Percentiles rank a stretch among this genome's conserved stretches.
These are phyloP conservation scores for Penicillium frequentans DNA, from an alignment of 2,329 filamentous ascomycete genomes.

Conservation along the genomic window DNA sequence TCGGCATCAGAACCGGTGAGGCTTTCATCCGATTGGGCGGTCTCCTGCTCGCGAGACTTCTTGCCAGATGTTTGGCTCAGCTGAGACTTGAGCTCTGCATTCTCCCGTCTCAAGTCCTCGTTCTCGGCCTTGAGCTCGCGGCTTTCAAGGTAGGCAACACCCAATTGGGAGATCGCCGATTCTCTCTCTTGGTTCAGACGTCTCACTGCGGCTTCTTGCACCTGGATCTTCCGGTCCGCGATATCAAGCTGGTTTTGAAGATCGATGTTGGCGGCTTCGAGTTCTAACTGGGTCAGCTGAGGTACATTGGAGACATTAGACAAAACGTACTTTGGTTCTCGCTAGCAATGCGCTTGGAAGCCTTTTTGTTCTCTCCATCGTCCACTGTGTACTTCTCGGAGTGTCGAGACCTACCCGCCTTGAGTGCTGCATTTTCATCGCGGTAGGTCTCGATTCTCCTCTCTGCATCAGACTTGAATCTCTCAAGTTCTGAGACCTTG, in stretches of 20 bases:
- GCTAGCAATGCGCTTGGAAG: constrained; percentile 28
- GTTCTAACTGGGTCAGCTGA: constrained; percentile 27
- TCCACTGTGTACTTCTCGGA: constrained; percentile 45
- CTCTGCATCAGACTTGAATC: constrained; percentile 54
- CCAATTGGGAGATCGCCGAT: constrained; percentile 57
- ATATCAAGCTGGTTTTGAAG: constrained; percentile 57
- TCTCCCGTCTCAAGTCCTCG: constrained; percentile 38
- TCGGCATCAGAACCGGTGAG: constrained; percentile 27
- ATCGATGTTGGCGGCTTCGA: constrained; percentile 55
- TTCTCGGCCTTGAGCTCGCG: constrained; percentile 47
- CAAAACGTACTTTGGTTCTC: constrained; percentile 41
- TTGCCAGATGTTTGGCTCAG: constrained; percentile 28
- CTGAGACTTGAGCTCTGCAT: constrained; percentile 39
- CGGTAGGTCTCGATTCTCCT: constrained; percentile 53
- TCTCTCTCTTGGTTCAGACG: constrained; percentile 58
- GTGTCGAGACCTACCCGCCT: constrained; percentile 40
- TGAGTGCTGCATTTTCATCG: constrained; percentile 53
- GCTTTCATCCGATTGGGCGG: constrained; percentile 26
- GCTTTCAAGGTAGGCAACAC: constrained; percentile 55
- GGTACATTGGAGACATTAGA: constrained; percentile 17
- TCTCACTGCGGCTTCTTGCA: constrained; percentile 56
- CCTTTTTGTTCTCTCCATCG: constrained; percentile 44
- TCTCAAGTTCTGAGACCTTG: constrained; percentile 57
- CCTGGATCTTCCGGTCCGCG: constrained; percentile 55
- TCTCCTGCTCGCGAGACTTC: constrained; percentile 30